phyloP scores from a whole-genome alignment of 2,329 filamentous ascomycete species.

The Exophiala xenobiotica region DNA sequence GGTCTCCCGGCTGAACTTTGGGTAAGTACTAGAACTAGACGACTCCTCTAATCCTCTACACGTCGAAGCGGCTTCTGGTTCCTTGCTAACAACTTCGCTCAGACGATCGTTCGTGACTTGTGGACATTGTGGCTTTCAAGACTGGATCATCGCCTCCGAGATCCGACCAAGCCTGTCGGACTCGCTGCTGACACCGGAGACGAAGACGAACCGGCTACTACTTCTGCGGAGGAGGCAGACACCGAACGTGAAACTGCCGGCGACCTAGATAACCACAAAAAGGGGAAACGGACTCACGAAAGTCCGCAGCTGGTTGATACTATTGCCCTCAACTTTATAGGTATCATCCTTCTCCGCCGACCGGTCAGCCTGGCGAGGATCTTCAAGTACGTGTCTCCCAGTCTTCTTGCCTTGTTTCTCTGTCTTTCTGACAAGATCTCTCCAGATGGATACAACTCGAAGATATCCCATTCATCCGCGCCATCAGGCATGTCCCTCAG shows the following conservation, averaged over 20 bases:
- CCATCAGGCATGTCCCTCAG: slow-evolving; percentile 47
- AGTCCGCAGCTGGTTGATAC: slow-evolving; percentile 70
- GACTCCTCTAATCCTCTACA: no score
- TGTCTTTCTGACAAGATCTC: slow-evolving; percentile 31
- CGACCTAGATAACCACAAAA: slow-evolving; percentile 36
- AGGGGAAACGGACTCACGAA: slow-evolving; percentile 37
- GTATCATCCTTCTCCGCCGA: slow-evolving; percentile 69
- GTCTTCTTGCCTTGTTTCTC: background rate
- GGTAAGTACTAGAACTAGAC: no score
- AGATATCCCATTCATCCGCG: slow-evolving; percentile 69
- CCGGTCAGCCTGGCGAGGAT: slow-evolving; percentile 76
- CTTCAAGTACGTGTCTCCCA: slow-evolving; percentile 39
- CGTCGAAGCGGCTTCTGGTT: no score
- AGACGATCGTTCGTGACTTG: slow-evolving; percentile 71
- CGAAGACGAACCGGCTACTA: slow-evolving; percentile 10
- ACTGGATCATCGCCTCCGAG: slow-evolving; percentile 39
- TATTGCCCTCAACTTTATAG: slow-evolving; percentile 77
- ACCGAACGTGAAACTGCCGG: slow-evolving; percentile 28
- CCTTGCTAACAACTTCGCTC: background rate
- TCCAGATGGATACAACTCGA: slow-evolving; percentile 64
- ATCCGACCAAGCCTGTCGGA: slow-evolving; percentile 7
- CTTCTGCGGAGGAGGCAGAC: slow-evolving; percentile 41
- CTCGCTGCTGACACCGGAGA: background rate
- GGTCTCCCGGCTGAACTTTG: slow-evolving; percentile 72
- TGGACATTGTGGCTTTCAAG: slow-evolving; percentile 74